phyloP scores from a whole-genome alignment of 768 basidiomycete species.

The Kwoniella dendrophila region DNA sequence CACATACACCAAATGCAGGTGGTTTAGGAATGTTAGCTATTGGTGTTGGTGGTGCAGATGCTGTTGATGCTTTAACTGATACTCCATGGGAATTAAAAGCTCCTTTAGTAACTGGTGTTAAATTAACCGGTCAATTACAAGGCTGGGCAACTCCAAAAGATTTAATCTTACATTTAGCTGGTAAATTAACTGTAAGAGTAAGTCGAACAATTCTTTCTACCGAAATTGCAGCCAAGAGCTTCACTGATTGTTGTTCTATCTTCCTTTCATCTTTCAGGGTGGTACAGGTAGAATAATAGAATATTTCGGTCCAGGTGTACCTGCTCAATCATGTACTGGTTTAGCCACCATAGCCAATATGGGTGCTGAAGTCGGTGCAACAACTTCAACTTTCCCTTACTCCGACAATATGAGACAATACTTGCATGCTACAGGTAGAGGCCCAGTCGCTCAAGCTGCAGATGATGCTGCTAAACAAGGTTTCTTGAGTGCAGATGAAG shows the following conservation, averaged over 20 bases:
- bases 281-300: conserved; percentile 95
- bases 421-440: conserved; percentile 84
- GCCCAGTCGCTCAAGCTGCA: conserved; percentile 80
- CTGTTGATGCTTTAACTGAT: conserved; percentile 93
- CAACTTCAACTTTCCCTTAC: conserved; percentile 97
- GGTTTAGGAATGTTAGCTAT: conserved; percentile 95
- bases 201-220: conserved; percentile 45
- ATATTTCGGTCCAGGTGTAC: conserved; percentile 93
- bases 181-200: conserved; percentile 88
- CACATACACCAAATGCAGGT: conserved; percentile 97
- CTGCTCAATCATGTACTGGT: conserved; percentile 87
- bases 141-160: conserved; percentile 97
- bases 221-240: background rate
- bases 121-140: conserved; percentile 79
- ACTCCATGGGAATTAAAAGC: conserved; percentile 98
- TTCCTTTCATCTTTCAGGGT: conserved; percentile 62
- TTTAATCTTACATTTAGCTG: conserved; percentile 89
- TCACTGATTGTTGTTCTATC: background rate
- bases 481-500: conserved; percentile 79
- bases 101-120: conserved; percentile 76
- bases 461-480: conserved; percentile 77
- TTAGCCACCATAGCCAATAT: conserved; percentile 96
- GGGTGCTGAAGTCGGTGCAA: conserved; percentile 99
- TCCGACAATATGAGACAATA: conserved; percentile 85
- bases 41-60: conserved; percentile 96